Conservation (phyloP, 2,329 filamentous ascomycete genomes). For the Curvularia sp. region DNA sequence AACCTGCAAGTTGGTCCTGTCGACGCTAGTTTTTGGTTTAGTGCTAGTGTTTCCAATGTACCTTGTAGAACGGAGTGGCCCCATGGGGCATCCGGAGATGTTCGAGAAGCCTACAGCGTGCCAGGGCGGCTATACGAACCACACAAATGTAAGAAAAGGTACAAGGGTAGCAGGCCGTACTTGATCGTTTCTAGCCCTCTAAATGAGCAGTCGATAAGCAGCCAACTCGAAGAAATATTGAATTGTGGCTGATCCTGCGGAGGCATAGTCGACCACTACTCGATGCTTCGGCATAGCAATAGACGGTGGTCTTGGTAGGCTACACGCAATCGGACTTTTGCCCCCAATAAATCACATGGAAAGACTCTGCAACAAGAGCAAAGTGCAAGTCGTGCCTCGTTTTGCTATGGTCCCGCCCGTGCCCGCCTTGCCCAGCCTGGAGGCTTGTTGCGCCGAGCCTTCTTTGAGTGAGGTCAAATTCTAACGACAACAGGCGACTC, state of each 20-base stretch:
- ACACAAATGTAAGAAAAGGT: conserved; percentile 11
- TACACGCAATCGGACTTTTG: background rate
- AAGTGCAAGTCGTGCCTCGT: background rate
- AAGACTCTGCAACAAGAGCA: background rate
- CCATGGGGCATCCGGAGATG: conserved; percentile 22
- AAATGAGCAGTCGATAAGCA: background rate
- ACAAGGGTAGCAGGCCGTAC: conserved; percentile 4
- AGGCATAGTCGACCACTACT: background rate
- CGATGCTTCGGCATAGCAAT: background rate
- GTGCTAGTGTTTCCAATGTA: conserved; percentile 15
- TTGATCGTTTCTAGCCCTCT: conserved; percentile 4
- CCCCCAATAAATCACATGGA: background rate
- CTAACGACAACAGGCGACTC: conserved; percentile 16
- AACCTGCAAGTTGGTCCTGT: conserved; percentile 3
- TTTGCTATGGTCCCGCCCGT: background rate
- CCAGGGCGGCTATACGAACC: conserved; percentile 14
- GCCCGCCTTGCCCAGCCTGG: conserved; percentile 1
- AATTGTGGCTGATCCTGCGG: background rate
- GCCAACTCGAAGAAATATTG: background rate
- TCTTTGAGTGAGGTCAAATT: background rate
- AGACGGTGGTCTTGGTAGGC: background rate
- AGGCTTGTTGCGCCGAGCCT: conserved; percentile 10
- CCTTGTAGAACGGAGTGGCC: conserved; percentile 22
- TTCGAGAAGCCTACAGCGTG: conserved; percentile 23
- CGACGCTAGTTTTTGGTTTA: background rate